Evolutionary conservation across 768 basidiomycete species (phyloP).

Genomic region (Boletus tomentosulus): DNA sequence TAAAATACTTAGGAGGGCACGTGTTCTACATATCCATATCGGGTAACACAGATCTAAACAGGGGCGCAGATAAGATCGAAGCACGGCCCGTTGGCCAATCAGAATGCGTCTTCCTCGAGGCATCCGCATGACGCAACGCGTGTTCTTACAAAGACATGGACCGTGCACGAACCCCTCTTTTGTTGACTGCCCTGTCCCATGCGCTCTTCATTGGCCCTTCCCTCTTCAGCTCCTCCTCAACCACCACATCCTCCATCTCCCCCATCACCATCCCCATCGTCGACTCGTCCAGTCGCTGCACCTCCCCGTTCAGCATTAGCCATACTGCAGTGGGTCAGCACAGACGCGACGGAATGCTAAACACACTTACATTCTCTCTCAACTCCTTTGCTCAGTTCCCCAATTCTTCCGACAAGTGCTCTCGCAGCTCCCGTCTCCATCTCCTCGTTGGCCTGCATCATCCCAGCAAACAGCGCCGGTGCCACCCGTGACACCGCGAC

Average conservation of each 20-base stretch:
- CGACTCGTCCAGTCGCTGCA: constrained; percentile 31
- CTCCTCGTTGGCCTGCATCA: constrained; percentile 26
- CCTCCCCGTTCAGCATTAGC: constrained; percentile 48
- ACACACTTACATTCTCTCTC: constrained; percentile 51
- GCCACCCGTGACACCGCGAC: constrained; percentile 69
- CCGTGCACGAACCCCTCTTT: constrained; percentile 21
- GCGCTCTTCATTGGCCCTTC: constrained; percentile 55
- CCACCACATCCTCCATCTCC: constrained; percentile 64
- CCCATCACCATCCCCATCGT: constrained; percentile 37
- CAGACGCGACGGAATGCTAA: no score
- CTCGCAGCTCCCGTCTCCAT: constrained; percentile 23
- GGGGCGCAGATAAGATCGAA: constrained; percentile 15
- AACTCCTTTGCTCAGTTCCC: constrained; percentile 38
- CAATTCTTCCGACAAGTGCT: constrained; percentile 43
- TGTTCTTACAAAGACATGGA: constrained; percentile 24
- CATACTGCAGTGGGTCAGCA: constrained; percentile 37
- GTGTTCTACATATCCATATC: constrained; percentile 15
- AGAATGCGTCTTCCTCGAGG: not conserved
- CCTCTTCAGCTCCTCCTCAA: constrained; percentile 58
- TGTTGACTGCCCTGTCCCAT: constrained; percentile 44
- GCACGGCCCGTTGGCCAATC: constrained; percentile 9
- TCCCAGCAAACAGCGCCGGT: constrained; percentile 56
- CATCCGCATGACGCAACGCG: constrained; percentile 9
- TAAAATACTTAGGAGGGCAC: constrained; percentile 3
- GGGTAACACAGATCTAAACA: constrained; percentile 8